Evolutionary conservation across 306 rosid genomes (phyloP).

Genomic region (Purshia tridentata): DNA sequence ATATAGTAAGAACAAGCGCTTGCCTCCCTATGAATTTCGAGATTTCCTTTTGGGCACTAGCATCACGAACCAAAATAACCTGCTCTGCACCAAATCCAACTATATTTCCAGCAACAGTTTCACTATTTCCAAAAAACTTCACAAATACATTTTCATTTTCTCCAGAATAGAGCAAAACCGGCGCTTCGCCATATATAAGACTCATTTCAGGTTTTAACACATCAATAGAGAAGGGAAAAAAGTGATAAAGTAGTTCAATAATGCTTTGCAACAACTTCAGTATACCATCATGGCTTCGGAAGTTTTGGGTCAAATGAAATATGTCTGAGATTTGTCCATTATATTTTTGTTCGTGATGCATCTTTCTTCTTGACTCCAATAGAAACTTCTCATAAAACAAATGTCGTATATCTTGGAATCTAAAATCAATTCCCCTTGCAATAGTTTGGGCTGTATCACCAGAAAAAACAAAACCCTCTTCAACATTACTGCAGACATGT

Average conservation of each 20-base stretch:
- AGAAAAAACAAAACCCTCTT: constrained; percentile 77
- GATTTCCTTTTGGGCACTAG: constrained; percentile 41
- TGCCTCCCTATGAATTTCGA: constrained; percentile 47
- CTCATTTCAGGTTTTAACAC: constrained; percentile 63
- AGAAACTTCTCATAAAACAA: constrained; percentile 64
- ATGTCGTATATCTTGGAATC: constrained; percentile 61
- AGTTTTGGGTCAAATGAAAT: constrained; percentile 54
- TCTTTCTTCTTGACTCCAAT: constrained; percentile 25
- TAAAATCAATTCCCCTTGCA: constrained; percentile 72
- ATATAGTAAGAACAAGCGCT: constrained; percentile 65
- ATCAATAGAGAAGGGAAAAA: constrained; percentile 63
- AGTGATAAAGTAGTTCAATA: constrained; percentile 57
- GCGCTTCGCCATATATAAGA: constrained; percentile 60
- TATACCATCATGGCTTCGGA: constrained; percentile 67
- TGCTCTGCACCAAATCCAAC: constrained; percentile 79
- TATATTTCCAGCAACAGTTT: constrained; percentile 27
- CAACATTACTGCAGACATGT: constrained; percentile 60
- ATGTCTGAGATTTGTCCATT: constrained; percentile 46
- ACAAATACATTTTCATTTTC: constrained; percentile 44
- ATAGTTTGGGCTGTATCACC: constrained; percentile 81
- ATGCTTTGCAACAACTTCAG: constrained; percentile 59
- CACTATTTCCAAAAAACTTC: constrained; percentile 53
- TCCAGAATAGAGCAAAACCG: constrained; percentile 48
- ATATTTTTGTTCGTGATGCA: constrained; percentile 23
- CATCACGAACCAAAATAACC: constrained; percentile 76